Evolutionary conservation across 495 filamentous ascomycete species (phyloP).

Genomic region (Tetracladium setigerum): DNA sequence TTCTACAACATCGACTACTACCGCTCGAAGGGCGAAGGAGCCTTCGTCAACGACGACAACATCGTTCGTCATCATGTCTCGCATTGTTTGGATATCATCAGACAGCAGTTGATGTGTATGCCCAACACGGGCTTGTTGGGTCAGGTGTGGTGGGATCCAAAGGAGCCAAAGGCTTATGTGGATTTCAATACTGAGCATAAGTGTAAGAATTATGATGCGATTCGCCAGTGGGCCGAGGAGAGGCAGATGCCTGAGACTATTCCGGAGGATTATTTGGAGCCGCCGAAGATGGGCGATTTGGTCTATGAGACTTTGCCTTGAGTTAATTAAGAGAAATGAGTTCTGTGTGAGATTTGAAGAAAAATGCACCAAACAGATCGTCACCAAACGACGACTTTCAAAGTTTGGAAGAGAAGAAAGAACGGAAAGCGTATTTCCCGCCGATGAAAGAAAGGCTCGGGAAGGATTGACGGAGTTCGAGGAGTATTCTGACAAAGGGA

Average conservation of each 20-base stretch:
- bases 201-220: slow-evolving; percentile 47
- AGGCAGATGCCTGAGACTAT: slow-evolving; percentile 33
- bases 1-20: slow-evolving; percentile 54
- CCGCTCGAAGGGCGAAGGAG: slow-evolving; percentile 32
- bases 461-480: too few species aligned
- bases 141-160: slow-evolving; percentile 41
- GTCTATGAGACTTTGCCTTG: slow-evolving; percentile 32
- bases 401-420: too few species aligned
- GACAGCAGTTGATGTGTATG: slow-evolving; percentile 50
- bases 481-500: too few species aligned
- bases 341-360: too few species aligned
- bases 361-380: too few species aligned
- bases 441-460: too few species aligned
- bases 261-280: slow-evolving; percentile 35
- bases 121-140: slow-evolving; percentile 43
- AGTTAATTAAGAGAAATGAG: background rate
- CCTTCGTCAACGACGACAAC: slow-evolving; percentile 40
- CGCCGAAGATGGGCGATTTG: slow-evolving; percentile 28
- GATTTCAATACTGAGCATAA: slow-evolving; percentile 49
- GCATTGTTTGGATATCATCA: slow-evolving; percentile 48
- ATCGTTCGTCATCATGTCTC: slow-evolving; percentile 43
- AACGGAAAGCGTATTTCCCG: too few species aligned
- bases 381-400: too few species aligned
- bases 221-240: slow-evolving; percentile 41
- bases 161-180: slow-evolving; percentile 36